A percentile compares a stretch with the other conserved stretches of the same genome.
Conservation (phyloP, 352 stramenopile genomes). For the Pythium periplocum region DNA sequence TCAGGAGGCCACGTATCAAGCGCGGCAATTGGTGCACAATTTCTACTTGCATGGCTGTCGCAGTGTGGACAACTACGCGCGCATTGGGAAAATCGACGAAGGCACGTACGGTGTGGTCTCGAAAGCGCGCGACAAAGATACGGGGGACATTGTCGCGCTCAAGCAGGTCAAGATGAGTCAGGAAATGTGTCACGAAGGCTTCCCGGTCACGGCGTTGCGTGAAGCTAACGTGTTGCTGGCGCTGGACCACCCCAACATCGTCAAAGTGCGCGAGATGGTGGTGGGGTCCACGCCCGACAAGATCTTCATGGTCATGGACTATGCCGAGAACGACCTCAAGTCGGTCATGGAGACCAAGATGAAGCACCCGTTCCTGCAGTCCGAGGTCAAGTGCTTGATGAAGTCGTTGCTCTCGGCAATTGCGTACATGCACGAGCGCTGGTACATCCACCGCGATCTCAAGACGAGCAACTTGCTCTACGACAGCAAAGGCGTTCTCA, state of each 20-base stretch:
- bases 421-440: slow-evolving; percentile 90
- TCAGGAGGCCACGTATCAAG: no score
- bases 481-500: slow-evolving; percentile 69
- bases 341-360: slow-evolving; percentile 81
- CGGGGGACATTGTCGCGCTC: slow-evolving; percentile 90
- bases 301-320: slow-evolving; percentile 92
- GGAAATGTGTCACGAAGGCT: slow-evolving; percentile 74
- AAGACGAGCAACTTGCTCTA: slow-evolving; percentile 98
- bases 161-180: slow-evolving; percentile 88
- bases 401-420: slow-evolving; percentile 88
- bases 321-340: slow-evolving; percentile 85
- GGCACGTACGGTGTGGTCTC: slow-evolving; percentile 97
- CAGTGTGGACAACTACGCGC: slow-evolving; percentile 94
- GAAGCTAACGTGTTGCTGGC: slow-evolving; percentile 84
- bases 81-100: slow-evolving; percentile 93
- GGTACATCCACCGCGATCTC: slow-evolving; percentile 95
- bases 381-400: slow-evolving; percentile 94
- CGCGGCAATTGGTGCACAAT: slow-evolving; percentile 35
- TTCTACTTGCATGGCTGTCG: slow-evolving; percentile 87
- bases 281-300: slow-evolving; percentile 83
- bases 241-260: slow-evolving; percentile 83
- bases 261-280: slow-evolving; percentile 86
- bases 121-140: slow-evolving; percentile 88
- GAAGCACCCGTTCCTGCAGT: slow-evolving; percentile 76
- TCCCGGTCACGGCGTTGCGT: slow-evolving; percentile 78